Evolutionary conservation across 768 basidiomycete genomes (phyloP), one percentile per base, ranked within the genome.

Genomic region (Sporobolomyces roseus): DNA sequence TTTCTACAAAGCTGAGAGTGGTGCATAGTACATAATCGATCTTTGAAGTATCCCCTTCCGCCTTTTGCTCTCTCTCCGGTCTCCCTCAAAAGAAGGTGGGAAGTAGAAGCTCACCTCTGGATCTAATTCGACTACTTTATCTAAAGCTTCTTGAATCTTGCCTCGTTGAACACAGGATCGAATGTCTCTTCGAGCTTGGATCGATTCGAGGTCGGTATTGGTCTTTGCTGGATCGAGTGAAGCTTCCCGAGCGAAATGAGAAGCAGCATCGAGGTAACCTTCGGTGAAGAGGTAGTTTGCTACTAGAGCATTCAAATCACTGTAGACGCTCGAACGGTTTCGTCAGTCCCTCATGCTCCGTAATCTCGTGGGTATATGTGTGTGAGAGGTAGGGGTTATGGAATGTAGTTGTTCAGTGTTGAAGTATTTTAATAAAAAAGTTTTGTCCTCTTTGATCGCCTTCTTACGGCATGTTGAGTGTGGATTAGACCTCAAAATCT

Each of bases 251-350:
- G 90, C 88, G 76, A 99, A 97, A 78, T 93, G 89, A 75, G 96
- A 88, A 2, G 96, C 96, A 1, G 96, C 92, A 17, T 89, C 87
- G 78, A 93, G 92, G 83, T 93, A 98, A 3, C 96, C 96, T 77
- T 98, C 93, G 61, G 96, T 91, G 69, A 96, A 90, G 70, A 98
- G 88, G 79, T 97, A 98, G 78, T 99, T 92, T 87, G 96, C 93
- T 51, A 99, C 86, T 29, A 98, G 85, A 5, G 88, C 85, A 79
- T 98, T 94, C 65, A 98, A 81, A 79, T 99, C 93, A 80, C 96
- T 99, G 75, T 58, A 23, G 58, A 41, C 38, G 17, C 10, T 41
- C 38, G 17, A 72, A 27, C 36, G 9, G 38, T 41, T 17, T 9
- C 10, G 10, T 41, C 38, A 9, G 17, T 41, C 38, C 17, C 38